Base-by-base conservation (phyloP, 768 basidiomycete genomes). In the Russula sp. region DNA sequence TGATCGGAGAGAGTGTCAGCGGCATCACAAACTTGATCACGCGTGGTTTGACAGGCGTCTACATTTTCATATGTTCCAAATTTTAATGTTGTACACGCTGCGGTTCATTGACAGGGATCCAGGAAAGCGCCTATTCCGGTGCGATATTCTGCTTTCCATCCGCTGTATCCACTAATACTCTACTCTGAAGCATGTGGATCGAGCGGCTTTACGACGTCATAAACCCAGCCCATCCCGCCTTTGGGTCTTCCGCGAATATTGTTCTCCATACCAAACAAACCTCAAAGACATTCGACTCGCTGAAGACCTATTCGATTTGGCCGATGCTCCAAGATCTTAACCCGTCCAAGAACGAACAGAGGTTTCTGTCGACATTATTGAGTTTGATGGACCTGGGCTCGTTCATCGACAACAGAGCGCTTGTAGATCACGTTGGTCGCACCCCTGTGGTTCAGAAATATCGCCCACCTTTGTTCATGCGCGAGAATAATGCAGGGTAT, bases 141-240 rank as follows among this genome's bases (percentile, higher is more conserved):
- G 38, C 30, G 64, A 51, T 28, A 16, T 6, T 34, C 28, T 20
- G 24, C n/a, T 36, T 51, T 26, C 24, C 11, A 49, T n/a, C 7
- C 9, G 5, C 5, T 13, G 8, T 48, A n/a, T 32, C 5, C 20
- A 7, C 55, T 61, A 2, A 61, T 38, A 20, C 4, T 30, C 16
- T 6, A 11, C n/a, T 42, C 49, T 51, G 28, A 59, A 67, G 66
- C 5, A 57, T 57, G 30, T 65, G 63, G 67, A 18, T 63, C 14
- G 66, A 66, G 28, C 65, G 67, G 32, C 58, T 68, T 24, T 62
- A 63, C 40, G 65, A 67, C 8, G n/a, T 34, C 38, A 44, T 68
- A 0, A 67, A 67, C 34, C 67, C 67, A 7, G 20, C 38, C 1
- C 61, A 62, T 18, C 7, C 13, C 34, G 9, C 52, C 10, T 68